phyloP scores from a whole-genome alignment of 768 basidiomycete genomes.

The Candolleomyces aberdarensis region DNA sequence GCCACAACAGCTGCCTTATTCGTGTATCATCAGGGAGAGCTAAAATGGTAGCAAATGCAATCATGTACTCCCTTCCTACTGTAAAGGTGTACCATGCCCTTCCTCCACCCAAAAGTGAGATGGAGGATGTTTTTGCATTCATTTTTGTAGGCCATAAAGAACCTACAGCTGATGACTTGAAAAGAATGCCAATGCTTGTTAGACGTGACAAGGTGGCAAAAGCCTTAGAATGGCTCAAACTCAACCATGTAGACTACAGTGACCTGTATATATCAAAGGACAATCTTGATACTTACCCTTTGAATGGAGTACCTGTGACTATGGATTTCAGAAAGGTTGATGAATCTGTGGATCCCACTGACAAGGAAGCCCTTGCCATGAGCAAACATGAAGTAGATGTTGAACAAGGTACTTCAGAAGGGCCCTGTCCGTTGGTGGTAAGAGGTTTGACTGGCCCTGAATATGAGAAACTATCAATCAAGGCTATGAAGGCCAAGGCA shows the following conservation, averaged over 20 bases:
- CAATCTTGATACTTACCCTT: not conserved
- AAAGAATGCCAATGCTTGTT: not conserved
- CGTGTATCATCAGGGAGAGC: not conserved
- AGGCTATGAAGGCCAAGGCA: not conserved
- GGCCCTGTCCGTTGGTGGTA: not conserved
- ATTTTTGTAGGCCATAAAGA: not conserved
- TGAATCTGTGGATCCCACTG: not conserved
- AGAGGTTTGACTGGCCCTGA: not conserved
- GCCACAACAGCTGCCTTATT: not conserved
- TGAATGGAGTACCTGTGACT: not conserved
- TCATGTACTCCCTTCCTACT: not conserved
- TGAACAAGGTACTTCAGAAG: not conserved
- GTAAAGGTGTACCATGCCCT: not conserved
- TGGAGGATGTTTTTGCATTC: not conserved
- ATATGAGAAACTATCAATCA: not conserved
- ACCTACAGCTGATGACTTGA: not conserved
- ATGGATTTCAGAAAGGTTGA: not conserved
- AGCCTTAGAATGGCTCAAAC: not conserved
- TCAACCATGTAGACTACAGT: not conserved
- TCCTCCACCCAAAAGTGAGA: not conserved
- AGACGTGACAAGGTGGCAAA: not conserved
- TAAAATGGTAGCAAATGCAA: not conserved
- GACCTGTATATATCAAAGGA: not conserved
- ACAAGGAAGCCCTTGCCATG: not conserved
- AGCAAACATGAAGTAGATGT: not conserved